Evolutionary conservation across 1,139 yeast species (phyloP), one percentile per base, ranked within the genome.

Genomic region (Lodderomyces parapsilosis): DNA sequence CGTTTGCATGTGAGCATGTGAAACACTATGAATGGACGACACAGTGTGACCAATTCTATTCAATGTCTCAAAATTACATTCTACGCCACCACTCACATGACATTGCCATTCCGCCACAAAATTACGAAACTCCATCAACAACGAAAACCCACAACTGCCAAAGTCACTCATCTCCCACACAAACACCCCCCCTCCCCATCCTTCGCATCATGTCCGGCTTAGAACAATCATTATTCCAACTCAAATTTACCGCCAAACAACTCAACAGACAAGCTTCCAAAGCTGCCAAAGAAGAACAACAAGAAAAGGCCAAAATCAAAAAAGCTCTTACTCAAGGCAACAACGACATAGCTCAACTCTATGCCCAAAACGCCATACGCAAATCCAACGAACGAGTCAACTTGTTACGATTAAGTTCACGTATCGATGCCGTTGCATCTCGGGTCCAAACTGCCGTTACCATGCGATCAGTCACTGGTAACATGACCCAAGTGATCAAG

Each of bases 361-460:
- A 93, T 57, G 99, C 99, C 0, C 96, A 91, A 53, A 93, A 91
- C 62, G 97, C 99, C 39, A 89, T 94, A 41, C 78, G 99, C 45
- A 94, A 94, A 64, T 78, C 87, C 41, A 87, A 88, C 53, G 99
- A 94, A 63, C 72, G 95, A 49, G 74, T 93, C 38, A 93, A 86
- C 58, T 67, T 94, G 48, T 71, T 94, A 43, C 76, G 94, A 51
- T 71, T 94, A 47, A 86, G 97, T 0, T 87, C 96, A 0, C 68
- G 98, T 44, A 88, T 94, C 27, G 99, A 94, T 63, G 94, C 98
- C 0, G 99, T 94, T 23, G 96, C 98, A 0, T 85, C 95, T 8
- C 69, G 99, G 46, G 96, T 94, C 2, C 98, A 93, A 57, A 94
- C 99, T 0, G 98, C 99, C 0, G 97, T 91, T 4, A 91, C 98